Evolutionary conservation across 371 early-diverging fungal genomes (phyloP).

Genomic region (Choanephora cucurbitarum): DNA sequence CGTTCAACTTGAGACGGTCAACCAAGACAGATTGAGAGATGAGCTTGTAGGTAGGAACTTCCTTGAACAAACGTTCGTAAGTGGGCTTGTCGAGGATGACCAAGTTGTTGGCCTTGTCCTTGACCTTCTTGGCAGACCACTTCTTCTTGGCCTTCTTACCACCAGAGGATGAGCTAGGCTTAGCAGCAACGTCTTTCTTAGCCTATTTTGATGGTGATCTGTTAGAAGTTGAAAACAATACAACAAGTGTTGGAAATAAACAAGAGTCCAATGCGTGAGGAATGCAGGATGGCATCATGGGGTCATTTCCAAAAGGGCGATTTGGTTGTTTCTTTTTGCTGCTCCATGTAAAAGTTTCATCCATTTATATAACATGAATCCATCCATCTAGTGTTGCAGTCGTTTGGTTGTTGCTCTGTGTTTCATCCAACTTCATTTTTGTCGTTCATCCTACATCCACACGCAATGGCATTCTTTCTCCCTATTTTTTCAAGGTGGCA

Average conservation of each 20-base stretch:
- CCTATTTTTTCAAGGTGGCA: not conserved
- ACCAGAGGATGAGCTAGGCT: slow-evolving; percentile 73
- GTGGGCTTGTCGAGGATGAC: slow-evolving; percentile 91
- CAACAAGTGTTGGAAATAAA: not conserved
- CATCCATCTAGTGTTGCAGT: slow-evolving; percentile 11
- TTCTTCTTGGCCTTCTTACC: slow-evolving; percentile 94
- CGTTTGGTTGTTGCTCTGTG: too few species aligned
- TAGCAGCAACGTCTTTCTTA: slow-evolving; percentile 71
- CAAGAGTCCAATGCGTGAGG: not conserved
- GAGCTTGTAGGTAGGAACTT: slow-evolving; percentile 98
- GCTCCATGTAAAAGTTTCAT: too few species aligned
- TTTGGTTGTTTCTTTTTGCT: too few species aligned
- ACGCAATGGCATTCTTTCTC: not conserved
- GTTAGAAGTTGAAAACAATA: not conserved
- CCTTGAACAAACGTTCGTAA: slow-evolving; percentile 95
- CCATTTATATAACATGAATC: too few species aligned
- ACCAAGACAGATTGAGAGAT: slow-evolving; percentile 98
- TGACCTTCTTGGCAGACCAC: slow-evolving; percentile 95
- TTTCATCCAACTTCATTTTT: not conserved
- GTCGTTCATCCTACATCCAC: not conserved
- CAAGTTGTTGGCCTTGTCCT: slow-evolving; percentile 97
- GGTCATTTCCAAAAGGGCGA: too few species aligned
- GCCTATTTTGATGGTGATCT: slow-evolving; percentile 37
- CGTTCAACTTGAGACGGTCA: slow-evolving; percentile 97
- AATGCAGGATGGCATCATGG: too few species aligned